Evolutionary conservation across 495 filamentous ascomycete species (phyloP).

Genomic region (Penicillium mononematosum): DNA sequence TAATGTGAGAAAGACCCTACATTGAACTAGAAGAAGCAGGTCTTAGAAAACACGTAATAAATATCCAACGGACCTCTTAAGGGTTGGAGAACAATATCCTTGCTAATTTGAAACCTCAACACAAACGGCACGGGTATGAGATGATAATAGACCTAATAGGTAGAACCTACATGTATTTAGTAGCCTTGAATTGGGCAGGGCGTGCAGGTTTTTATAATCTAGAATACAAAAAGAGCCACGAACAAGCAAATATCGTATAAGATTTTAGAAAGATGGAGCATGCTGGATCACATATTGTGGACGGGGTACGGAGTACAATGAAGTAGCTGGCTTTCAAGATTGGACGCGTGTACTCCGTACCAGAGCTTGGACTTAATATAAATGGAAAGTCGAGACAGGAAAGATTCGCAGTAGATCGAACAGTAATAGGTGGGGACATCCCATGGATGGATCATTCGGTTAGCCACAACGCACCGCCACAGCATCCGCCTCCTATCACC

Average conservation of each 20-base stretch:
- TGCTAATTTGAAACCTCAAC: no score
- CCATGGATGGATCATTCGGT: conserved; percentile 5
- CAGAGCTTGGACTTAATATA: conserved; percentile 1
- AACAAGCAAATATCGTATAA: neutral
- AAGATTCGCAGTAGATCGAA: conserved; percentile 8
- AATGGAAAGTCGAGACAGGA: neutral
- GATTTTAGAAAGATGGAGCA: neutral
- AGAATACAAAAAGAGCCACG: no score
- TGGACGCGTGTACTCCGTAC: neutral
- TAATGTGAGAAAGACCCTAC: no score
- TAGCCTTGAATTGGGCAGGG: no score
- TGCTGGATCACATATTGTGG: neutral
- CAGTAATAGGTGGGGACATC: conserved; percentile 4
- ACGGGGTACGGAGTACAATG: neutral
- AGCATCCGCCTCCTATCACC: conserved; percentile 26
- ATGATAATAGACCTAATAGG: no score
- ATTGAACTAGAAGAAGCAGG: no score
- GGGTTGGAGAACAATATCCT: no score
- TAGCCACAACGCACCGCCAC: conserved; percentile 26
- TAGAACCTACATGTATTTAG: no score
- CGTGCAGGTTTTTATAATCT: no score
- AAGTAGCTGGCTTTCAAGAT: neutral
- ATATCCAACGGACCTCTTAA: no score
- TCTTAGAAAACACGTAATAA: no score
- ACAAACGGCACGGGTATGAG: no score